Evolutionary conservation across 768 basidiomycete genomes (phyloP).

Genomic region (Mycena alexandri): DNA sequence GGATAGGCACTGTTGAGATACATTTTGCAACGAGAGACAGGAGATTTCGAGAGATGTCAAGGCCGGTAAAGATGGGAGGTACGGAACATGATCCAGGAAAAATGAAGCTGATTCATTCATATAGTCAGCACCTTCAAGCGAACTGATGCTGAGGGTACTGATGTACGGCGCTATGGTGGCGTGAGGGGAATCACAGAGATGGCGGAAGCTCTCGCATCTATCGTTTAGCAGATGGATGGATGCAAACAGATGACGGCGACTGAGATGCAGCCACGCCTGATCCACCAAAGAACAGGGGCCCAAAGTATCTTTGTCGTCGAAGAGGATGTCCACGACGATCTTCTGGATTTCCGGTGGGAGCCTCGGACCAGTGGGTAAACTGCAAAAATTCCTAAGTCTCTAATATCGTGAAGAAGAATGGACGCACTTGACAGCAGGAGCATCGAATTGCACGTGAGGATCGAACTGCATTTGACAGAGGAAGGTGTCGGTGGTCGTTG

Average conservation of each 20-base stretch:
- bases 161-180: slow-evolving; percentile 16
- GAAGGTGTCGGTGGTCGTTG: slow-evolving; percentile 8
- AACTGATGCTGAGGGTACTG: slow-evolving; percentile 19
- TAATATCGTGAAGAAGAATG: slow-evolving; percentile 18
- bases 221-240: slow-evolving; percentile 15
- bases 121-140: slow-evolving; percentile 13
- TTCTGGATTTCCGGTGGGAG: slow-evolving; percentile 15
- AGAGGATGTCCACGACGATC: slow-evolving; percentile 16
- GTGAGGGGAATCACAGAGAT: slow-evolving; percentile 19
- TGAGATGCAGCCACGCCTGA: slow-evolving; percentile 21
- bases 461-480: slow-evolving; percentile 11
- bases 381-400: slow-evolving; percentile 14
- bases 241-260: slow-evolving; percentile 21
- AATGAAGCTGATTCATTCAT: slow-evolving; percentile 16
- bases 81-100: slow-evolving; percentile 20
- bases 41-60: slow-evolving; percentile 19
- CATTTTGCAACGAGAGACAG: slow-evolving; percentile 19
- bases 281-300: slow-evolving; percentile 16
- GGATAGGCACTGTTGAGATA: slow-evolving; percentile 17
- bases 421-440: slow-evolving; percentile 17
- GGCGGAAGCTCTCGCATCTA: slow-evolving; percentile 15
- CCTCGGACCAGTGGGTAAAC: slow-evolving; percentile 11
- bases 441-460: slow-evolving; percentile 17
- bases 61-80: slow-evolving; percentile 18
- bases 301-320: slow-evolving; percentile 19